Percentiles rank a stretch among this genome's conserved stretches.
phyloP scores from a whole-genome alignment of 169 alveolate genomes.

The Plasmodium coatneyi region DNA sequence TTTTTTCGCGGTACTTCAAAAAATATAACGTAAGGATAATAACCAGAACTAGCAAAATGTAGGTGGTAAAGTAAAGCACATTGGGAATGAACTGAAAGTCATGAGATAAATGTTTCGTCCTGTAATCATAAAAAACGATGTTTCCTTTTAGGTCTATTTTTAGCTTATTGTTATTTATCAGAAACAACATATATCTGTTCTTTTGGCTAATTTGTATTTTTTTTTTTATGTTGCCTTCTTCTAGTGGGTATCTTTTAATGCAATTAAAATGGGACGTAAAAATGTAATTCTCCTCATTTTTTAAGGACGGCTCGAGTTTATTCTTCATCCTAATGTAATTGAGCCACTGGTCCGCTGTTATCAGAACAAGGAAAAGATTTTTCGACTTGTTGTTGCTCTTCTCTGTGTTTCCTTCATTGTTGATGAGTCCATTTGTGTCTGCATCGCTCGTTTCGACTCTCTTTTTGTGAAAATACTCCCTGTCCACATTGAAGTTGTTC shows the following conservation, averaged over 20 bases:
- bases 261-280: slow-evolving; percentile 71
- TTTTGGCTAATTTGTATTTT: slow-evolving; percentile 48
- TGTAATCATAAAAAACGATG: slow-evolving; percentile 64
- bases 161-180: slow-evolving; percentile 48
- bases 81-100: slow-evolving; percentile 56
- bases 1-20: slow-evolving; percentile 31
- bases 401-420: background rate
- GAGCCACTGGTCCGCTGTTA: slow-evolving; percentile 67
- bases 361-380: slow-evolving; percentile 41
- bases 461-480: slow-evolving; percentile 31
- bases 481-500: slow-evolving; percentile 36
- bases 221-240: slow-evolving; percentile 42
- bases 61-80: slow-evolving; percentile 19
- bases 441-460: background rate
- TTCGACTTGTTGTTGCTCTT: slow-evolving; percentile 6
- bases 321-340: slow-evolving; percentile 57
- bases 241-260: slow-evolving; percentile 60
- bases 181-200: slow-evolving; percentile 67
- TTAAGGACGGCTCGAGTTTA: slow-evolving; percentile 52
- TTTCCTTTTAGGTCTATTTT: slow-evolving; percentile 50
- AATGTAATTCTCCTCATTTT: slow-evolving; percentile 56
- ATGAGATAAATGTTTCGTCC: slow-evolving; percentile 57
- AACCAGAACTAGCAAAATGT: slow-evolving; percentile 9
- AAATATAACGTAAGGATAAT: slow-evolving; percentile 12
- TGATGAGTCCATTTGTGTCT: background rate